Base-by-base conservation (phyloP, 352 stramenopile species). In the Pythium aquatile region DNA sequence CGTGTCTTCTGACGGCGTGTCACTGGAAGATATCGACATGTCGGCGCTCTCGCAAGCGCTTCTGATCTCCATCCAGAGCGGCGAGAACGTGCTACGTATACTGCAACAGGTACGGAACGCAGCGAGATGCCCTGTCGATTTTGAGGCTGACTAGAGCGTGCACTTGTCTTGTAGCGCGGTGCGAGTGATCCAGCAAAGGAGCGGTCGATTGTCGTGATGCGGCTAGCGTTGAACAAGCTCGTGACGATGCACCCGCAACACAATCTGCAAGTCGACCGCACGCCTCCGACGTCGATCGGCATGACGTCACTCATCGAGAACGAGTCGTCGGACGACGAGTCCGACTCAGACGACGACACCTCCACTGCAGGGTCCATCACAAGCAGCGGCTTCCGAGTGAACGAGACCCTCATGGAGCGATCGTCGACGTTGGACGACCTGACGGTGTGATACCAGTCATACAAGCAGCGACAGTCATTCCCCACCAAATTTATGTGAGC, bases 61-160 rank as follows among this genome's bases (percentile, higher is more conserved):
- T 47, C 64, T 92, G 35, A 92, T 92, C 35, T 91, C 83, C 2
- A 92, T 94, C 32, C 85, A 94, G 61, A 92, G 85, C 53, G 81
- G 86, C 60, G 85, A 92, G 58, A 91, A 91, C 55, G 85, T 94
- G 32, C 64, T 94, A 17, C 83, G 80, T 52, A 92, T 91, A 47
- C 63, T 94, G 8, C 76, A 87, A 63, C 71, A 87, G 78, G 78
- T 87, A 62, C 1, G 70, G 33, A 24, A 8, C 20, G 20, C 20
- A 24, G 20, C 20, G 20, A 24, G 20, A 24, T 1, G 20, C 20
- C 20, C 20, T 24, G 20, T 24, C 20, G 20, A 24, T 24, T 24
- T 24, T 24, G 20, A 24, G 20, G 20, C 20, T 24, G 20, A 24
- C 20, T 24, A 24, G 20, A 24, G 20, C 20, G 20, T 24, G 20